Conservation (phyloP, 2,329 filamentous ascomycete species). For the Escovopsis sp. region DNA sequence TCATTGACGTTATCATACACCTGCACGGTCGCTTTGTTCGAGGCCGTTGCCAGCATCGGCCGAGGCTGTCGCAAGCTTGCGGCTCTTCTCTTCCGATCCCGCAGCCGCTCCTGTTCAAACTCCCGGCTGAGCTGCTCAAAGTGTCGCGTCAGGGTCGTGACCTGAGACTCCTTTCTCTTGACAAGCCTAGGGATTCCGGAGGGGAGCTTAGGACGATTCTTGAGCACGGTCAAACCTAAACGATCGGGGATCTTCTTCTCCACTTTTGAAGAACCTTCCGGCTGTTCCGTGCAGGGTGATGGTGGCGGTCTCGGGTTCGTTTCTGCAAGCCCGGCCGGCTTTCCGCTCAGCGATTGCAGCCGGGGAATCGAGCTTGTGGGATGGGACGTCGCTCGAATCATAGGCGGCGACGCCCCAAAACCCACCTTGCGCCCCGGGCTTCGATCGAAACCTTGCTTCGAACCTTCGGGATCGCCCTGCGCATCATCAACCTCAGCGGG, state of each 20-base stretch:
- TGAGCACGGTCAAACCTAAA: conserved; percentile 50
- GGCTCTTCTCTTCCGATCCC: conserved; percentile 68
- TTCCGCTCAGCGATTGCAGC: conserved; percentile 29
- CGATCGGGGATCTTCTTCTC: conserved; percentile 71
- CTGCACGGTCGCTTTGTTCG: conserved; percentile 90
- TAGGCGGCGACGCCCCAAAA: conserved; percentile 33
- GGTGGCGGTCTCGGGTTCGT: conserved; percentile 15
- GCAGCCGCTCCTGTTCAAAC: conserved; percentile 85
- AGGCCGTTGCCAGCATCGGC: conserved; percentile 70
- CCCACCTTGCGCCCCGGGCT: conserved; percentile 30
- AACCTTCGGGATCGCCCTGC: conserved; percentile 10
- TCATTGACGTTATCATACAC: conserved; percentile 90
- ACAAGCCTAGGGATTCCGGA: conserved; percentile 86
- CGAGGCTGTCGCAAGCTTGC: conserved; percentile 60
- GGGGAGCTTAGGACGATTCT: conserved; percentile 39
- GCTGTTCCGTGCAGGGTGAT: conserved; percentile 8
- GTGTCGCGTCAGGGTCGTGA: conserved; percentile 84
- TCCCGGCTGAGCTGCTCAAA: conserved; percentile 95
- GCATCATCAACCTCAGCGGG: conserved; percentile 16
- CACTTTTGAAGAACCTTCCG: conserved; percentile 27
- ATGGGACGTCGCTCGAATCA: conserved; percentile 38
- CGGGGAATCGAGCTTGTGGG: conserved; percentile 32
- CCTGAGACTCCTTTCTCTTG: conserved; percentile 59
- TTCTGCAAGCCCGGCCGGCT: conserved; percentile 24
- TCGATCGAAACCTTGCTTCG: conserved; percentile 18